Conservation (phyloP, 768 basidiomycete species). For the Atractiella rhizophila region DNA sequence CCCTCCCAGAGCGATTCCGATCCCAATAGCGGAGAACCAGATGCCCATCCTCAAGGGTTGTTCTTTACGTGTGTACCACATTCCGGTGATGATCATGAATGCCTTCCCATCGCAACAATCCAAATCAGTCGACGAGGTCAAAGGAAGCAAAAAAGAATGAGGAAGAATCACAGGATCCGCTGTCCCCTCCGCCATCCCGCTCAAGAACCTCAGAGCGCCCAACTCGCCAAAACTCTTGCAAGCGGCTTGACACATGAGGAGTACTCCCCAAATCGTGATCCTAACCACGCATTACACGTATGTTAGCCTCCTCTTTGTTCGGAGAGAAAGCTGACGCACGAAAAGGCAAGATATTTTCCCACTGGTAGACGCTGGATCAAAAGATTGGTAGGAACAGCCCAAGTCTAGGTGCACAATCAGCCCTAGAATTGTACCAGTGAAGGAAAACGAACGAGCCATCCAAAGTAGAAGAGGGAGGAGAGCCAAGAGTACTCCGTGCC, state of each 20-base stretch:
- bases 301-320: not conserved
- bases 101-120: not conserved
- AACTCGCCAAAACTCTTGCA: constrained; percentile 5
- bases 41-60: constrained; percentile 5
- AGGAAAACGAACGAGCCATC: constrained; percentile 1
- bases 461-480: constrained; percentile 6
- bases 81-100: constrained; percentile 1
- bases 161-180: constrained; percentile 8
- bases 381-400: constrained; percentile 8
- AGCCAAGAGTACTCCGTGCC: constrained; percentile 8
- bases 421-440: no score
- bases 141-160: not conserved
- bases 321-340: constrained; percentile 1
- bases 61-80: constrained; percentile 1
- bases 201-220: not conserved
- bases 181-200: constrained; percentile 7
- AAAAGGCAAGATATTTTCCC: constrained; percentile 3
- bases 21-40: constrained; percentile 4
- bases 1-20: constrained; percentile 2
- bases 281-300: not conserved
- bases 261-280: constrained; percentile 4
- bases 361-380: constrained; percentile 3
- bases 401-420: no score
- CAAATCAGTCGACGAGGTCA: not conserved
- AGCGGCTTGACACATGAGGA: constrained; percentile 4